A percentile compares a stretch with the other conserved stretches of the same genome.
These are phyloP conservation scores for Ascoidea tarda DNA, from an alignment of 805 yeast species.

Conservation along the genomic window DNA sequence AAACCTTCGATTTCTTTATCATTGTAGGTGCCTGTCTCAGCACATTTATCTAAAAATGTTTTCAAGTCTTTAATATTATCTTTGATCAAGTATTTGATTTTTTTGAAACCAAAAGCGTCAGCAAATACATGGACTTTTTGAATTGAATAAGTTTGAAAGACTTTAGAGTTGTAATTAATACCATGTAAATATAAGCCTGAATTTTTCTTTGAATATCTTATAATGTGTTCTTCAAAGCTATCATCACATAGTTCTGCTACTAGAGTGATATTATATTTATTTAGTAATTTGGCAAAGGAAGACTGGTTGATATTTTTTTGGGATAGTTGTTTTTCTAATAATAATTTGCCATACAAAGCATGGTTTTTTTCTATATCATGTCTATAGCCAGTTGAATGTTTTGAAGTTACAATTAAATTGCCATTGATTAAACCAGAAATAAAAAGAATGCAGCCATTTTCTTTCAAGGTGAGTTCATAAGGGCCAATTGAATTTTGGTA, in stretches of 20 bases:
- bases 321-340: slow-evolving; percentile 39
- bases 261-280: slow-evolving; percentile 50
- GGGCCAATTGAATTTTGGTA: slow-evolving; percentile 50
- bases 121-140: slow-evolving; percentile 49
- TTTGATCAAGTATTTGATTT: slow-evolving; percentile 32
- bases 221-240: slow-evolving; percentile 81
- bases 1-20: slow-evolving; percentile 82
- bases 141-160: slow-evolving; percentile 54
- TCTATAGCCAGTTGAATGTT: slow-evolving; percentile 71
- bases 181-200: slow-evolving; percentile 92
- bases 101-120: slow-evolving; percentile 50
- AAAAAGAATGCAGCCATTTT: slow-evolving; percentile 87
- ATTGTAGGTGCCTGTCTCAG: slow-evolving; percentile 56
- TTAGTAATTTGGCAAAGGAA: slow-evolving; percentile 44
- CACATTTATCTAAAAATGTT: slow-evolving; percentile 37
- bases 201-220: slow-evolving; percentile 48
- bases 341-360: slow-evolving; percentile 55
- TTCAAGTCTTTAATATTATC: slow-evolving; percentile 27
- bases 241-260: slow-evolving; percentile 93
- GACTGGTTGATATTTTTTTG: slow-evolving; percentile 22
- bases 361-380: slow-evolving; percentile 45
- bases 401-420: slow-evolving; percentile 79
- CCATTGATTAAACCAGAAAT: slow-evolving; percentile 25
- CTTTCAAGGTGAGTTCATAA: slow-evolving; percentile 67
- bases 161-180: slow-evolving; percentile 49